phyloP scores from a whole-genome alignment of 495 filamentous ascomycete species.

The Bacidia rubella region DNA sequence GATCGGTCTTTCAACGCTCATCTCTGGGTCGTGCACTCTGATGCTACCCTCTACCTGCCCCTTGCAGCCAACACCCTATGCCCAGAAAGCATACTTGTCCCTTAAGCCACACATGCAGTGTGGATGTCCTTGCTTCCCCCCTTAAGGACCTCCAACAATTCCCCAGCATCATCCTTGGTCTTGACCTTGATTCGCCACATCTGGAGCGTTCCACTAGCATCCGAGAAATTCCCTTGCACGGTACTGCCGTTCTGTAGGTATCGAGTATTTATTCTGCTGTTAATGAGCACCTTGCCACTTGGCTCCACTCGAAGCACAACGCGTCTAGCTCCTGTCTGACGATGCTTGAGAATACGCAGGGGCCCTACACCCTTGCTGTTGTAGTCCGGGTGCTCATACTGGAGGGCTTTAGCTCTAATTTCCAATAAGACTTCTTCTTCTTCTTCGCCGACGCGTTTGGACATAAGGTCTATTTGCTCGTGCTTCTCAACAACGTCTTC shows the following conservation, averaged over 20 bases:
- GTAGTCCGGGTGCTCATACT: constrained; percentile 40
- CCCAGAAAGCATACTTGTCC: too few species aligned
- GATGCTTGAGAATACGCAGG: constrained; percentile 53
- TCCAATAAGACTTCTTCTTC: constrained; percentile 52
- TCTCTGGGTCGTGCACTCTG: too few species aligned
- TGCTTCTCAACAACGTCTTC: constrained; percentile 31
- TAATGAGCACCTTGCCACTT: constrained; percentile 53
- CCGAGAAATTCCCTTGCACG: constrained; percentile 8
- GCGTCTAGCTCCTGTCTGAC: constrained; percentile 45
- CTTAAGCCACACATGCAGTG: too few species aligned
- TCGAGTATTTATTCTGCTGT: constrained; percentile 37
- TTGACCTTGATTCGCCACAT: constrained; percentile 13
- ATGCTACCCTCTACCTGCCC: too few species aligned
- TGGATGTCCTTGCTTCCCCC: constrained; percentile 12
- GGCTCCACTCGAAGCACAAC: constrained; percentile 56
- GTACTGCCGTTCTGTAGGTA: constrained; percentile 27
- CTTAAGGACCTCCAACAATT: constrained; percentile 8
- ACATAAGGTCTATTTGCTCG: constrained; percentile 49
- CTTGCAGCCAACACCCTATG: too few species aligned
- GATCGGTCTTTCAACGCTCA: too few species aligned
- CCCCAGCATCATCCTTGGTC: constrained; percentile 12
- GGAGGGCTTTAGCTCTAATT: constrained; percentile 47
- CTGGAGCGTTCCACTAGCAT: constrained; percentile 7
- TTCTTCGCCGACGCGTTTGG: constrained; percentile 54
- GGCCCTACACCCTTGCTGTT: constrained; percentile 47